Evolutionary conservation across 441 rosid species (phyloP).

Genomic region (Brassica balearica): DNA sequence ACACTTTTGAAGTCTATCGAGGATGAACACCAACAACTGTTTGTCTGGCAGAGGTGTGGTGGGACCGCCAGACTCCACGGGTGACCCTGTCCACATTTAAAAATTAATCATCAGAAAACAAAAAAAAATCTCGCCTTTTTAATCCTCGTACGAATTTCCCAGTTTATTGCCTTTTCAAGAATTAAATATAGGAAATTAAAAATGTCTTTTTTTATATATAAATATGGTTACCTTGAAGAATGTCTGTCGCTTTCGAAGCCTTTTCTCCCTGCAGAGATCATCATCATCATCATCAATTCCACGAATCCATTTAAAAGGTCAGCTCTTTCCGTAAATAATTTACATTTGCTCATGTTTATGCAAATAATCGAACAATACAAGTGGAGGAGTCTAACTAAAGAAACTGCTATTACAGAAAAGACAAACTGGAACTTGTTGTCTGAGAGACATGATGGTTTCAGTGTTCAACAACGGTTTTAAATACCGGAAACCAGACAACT

Average conservation of each 20-base stretch:
- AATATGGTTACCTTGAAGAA: constrained; percentile 64
- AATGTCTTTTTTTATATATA: background rate
- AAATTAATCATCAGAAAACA: constrained; percentile 31
- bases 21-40: constrained; percentile 87
- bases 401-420: constrained; percentile 51
- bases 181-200: constrained; percentile 33
- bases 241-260: constrained; percentile 79
- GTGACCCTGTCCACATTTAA: constrained; percentile 63
- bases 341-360: constrained; percentile 33
- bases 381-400: background rate
- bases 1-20: constrained; percentile 96
- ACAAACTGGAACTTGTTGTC: constrained; percentile 60
- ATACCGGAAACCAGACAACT: constrained; percentile 44
- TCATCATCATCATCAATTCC: constrained; percentile 33
- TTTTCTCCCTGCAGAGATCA: constrained; percentile 65
- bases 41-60: constrained; percentile 89
- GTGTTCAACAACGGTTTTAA: constrained; percentile 46
- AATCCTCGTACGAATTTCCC: constrained; percentile 35
- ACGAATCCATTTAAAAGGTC: constrained; percentile 16
- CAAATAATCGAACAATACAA: constrained; percentile 45
- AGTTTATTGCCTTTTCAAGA: constrained; percentile 47
- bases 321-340: constrained; percentile 26
- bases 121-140: constrained; percentile 34
- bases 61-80: constrained; percentile 79
- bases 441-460: constrained; percentile 54